These are phyloP conservation scores for Macrocybe gigantea DNA, from an alignment of 768 basidiomycete genomes.

Conservation along the genomic window DNA sequence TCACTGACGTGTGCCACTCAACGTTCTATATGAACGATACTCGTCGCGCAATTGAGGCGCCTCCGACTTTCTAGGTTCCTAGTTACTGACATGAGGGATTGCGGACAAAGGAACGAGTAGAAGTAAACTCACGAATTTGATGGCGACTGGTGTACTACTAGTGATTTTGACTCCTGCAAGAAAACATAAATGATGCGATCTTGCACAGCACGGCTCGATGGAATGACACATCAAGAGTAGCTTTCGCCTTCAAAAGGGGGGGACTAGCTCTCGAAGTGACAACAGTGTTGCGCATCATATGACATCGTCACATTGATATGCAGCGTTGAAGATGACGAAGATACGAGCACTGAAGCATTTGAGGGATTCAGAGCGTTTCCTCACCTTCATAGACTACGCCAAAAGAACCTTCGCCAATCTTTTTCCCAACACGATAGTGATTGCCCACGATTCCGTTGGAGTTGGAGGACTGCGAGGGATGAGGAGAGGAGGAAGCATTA, in stretches of 20 bases:
- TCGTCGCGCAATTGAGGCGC: constrained; percentile 97
- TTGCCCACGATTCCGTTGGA: constrained; percentile 74
- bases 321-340: too few relatives aligned
- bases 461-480: constrained; percentile 57
- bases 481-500: constrained; percentile 74
- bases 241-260: too few relatives aligned
- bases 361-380: constrained; percentile 5
- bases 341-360: too few relatives aligned
- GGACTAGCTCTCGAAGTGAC: too few relatives aligned
- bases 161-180: constrained; percentile 75
- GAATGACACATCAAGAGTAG: too few relatives aligned
- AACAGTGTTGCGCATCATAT: too few relatives aligned
- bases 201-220: not conserved
- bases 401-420: constrained; percentile 99
- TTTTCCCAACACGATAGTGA: constrained; percentile 90
- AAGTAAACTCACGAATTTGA: constrained; percentile 80
- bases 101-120: constrained; percentile 4
- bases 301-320: too few relatives aligned
- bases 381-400: constrained; percentile 95
- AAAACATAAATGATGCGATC: constrained; percentile 1
- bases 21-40: constrained; percentile 93
- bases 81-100: constrained; percentile 8
- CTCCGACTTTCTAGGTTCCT: constrained; percentile 96
- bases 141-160: constrained; percentile 84
- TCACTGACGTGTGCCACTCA: constrained; percentile 80